Percentiles rank a stretch among this genome's conserved stretches.
These are phyloP conservation scores for Aspergillus sp. DNA, from an alignment of 2,329 filamentous ascomycete genomes.

Conservation along the genomic window DNA sequence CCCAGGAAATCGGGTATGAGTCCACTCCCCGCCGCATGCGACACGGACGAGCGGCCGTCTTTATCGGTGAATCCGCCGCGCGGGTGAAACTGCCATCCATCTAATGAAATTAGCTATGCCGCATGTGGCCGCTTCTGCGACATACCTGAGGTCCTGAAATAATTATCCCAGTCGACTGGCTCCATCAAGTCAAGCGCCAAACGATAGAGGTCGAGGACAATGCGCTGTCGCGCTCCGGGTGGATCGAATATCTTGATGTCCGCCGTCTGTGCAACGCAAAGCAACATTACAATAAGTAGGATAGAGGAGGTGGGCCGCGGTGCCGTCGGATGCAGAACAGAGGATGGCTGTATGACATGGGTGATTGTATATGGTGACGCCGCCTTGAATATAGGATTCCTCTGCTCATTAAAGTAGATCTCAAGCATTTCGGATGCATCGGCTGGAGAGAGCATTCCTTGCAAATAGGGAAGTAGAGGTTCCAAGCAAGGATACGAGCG, in stretches of 20 bases:
- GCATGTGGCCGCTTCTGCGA: background rate
- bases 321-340: conserved; percentile 7
- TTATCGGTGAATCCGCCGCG: conserved; percentile 4
- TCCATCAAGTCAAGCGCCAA: conserved; percentile 7
- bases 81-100: conserved; percentile 10
- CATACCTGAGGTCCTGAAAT: conserved; percentile 11
- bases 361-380: conserved; percentile 7
- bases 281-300: conserved; percentile 8
- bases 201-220: conserved; percentile 9
- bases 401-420: conserved; percentile 12
- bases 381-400: conserved; percentile 11
- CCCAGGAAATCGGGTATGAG: conserved; percentile 12
- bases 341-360: conserved; percentile 5
- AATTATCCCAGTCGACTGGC: conserved; percentile 9
- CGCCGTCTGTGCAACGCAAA: conserved; percentile 9
- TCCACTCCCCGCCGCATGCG: conserved; percentile 4
- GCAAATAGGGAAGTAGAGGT: conserved; percentile 1
- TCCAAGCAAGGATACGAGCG: conserved; percentile 2
- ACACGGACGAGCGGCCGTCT: conserved; percentile 7
- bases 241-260: conserved; percentile 12
- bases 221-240: conserved; percentile 5
- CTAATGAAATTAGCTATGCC: background rate
- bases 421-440: conserved; percentile 12
- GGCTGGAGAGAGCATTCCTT: background rate
- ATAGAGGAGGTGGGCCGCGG: conserved; percentile 9